These are phyloP conservation scores for Zychaea mexicana DNA, from an alignment of 371 early-diverging fungal genomes.

Conservation along the genomic window DNA sequence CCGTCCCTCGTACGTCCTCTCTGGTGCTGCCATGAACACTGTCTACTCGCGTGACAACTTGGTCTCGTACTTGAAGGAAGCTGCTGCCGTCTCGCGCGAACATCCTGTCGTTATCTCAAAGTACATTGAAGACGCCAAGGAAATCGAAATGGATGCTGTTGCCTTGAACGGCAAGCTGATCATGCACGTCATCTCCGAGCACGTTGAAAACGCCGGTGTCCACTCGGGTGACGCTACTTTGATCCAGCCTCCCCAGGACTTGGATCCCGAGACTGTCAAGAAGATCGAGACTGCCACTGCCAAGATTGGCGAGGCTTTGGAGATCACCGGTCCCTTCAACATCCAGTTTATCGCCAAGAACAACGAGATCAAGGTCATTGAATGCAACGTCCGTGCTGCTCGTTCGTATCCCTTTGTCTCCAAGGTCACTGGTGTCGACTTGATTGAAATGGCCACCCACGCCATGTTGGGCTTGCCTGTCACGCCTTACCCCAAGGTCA, in stretches of 20 bases:
- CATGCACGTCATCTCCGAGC: slow-evolving; percentile 90
- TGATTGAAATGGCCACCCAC: slow-evolving; percentile 87
- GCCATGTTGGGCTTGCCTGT: slow-evolving; percentile 70
- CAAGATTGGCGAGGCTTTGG: slow-evolving; percentile 86
- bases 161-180: slow-evolving; percentile 82
- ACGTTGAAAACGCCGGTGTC: slow-evolving; percentile 95
- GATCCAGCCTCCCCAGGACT: slow-evolving; percentile 81
- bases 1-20: slow-evolving; percentile 93
- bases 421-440: slow-evolving; percentile 88
- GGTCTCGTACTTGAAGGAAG: slow-evolving; percentile 72
- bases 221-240: slow-evolving; percentile 97
- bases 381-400: slow-evolving; percentile 96
- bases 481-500: slow-evolving; percentile 64
- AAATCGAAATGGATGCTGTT: slow-evolving; percentile 94
- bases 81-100: slow-evolving; percentile 86
- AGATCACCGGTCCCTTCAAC: slow-evolving; percentile 95
- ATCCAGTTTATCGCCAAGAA: slow-evolving; percentile 88
- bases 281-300: slow-evolving; percentile 84
- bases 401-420: slow-evolving; percentile 96
- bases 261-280: slow-evolving; percentile 69
- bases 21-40: slow-evolving; percentile 97
- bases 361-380: slow-evolving; percentile 94
- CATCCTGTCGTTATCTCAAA: slow-evolving; percentile 95
- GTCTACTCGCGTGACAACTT: slow-evolving; percentile 77
- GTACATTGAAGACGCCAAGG: slow-evolving; percentile 91